Conservation (phyloP, 108 stramenopile genomes). For the Cyclotella kingstonii region DNA sequence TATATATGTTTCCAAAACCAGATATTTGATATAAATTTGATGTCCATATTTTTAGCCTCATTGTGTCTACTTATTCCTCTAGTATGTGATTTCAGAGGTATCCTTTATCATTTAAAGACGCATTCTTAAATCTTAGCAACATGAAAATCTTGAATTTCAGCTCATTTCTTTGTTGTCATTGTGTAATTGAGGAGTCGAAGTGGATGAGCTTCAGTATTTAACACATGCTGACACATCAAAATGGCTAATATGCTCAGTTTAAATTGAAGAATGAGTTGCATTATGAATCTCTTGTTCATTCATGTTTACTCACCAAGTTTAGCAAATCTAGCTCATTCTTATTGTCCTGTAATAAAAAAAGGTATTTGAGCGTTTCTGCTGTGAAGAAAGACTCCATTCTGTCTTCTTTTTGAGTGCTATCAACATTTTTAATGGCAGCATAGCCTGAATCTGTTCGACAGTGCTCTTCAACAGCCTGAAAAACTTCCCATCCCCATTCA, state of each 20-base stretch:
- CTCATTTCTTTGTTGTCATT: too few relatives aligned
- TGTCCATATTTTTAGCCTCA: too few relatives aligned
- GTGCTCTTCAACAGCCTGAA: conserved; percentile 52
- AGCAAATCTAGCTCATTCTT: conserved; percentile 24
- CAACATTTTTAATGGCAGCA: conserved; percentile 46
- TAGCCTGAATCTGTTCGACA: conserved; percentile 49
- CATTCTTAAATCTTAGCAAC: too few relatives aligned
- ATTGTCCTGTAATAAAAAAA: conserved; percentile 48
- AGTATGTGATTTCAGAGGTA: too few relatives aligned
- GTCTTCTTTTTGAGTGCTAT: conserved; percentile 42
- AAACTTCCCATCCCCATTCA: conserved; percentile 59
- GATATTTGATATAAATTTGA: too few relatives aligned
- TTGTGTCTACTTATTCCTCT: too few relatives aligned
- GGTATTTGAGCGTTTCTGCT: conserved; percentile 90
- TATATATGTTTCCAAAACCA: too few relatives aligned
- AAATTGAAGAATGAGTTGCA: too few relatives aligned
- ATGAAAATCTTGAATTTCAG: too few relatives aligned
- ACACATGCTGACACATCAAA: conserved; percentile 31
- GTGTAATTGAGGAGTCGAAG: conserved; percentile 35
- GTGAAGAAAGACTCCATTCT: conserved; percentile 89
- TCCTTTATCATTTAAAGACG: too few relatives aligned
- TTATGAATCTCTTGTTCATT: too few relatives aligned
- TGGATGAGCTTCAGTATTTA: conserved; percentile 88
- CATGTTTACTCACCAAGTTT: conserved; percentile 29
- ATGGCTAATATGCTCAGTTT: too few relatives aligned